Evolutionary conservation across 768 basidiomycete genomes (phyloP), one percentile per base, ranked within the genome.

Genomic region (Cystobasidium tubakii): DNA sequence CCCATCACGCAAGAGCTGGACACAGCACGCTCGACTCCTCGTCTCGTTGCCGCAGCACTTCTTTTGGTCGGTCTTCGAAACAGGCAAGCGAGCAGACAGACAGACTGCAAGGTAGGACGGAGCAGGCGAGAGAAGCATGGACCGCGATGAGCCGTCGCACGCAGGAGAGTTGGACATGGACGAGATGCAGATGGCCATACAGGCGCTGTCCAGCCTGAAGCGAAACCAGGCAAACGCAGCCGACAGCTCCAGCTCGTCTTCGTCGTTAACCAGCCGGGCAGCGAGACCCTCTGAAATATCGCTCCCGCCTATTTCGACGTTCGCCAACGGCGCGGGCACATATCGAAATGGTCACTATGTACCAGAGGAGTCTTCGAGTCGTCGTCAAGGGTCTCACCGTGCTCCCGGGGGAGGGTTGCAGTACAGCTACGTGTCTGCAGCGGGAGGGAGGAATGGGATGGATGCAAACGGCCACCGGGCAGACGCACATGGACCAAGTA

Each of bases 181-280:
- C 44, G 66, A 67, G 27, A 55, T 71, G 33, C 69, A 46, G 42
- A 71, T 71, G 27, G 69, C 69, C 2, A 71, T 71, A 29, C 46
- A 46, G 34, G 69, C 69, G 25, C 39, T 71, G 69, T 34, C 33
- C 9, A 71, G 69, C 43, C 55, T 71, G 15, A 71, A 71, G 25
- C 12, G 36, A 17, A 12, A 13, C 25, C 15, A 29, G 27, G 46
- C 50, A 31, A 36, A 3, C 54, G 33, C 46, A 25, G 34, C 25
- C 31, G 55, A 27, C 43, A 46, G 39, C 39, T 6, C 12, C 39
- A 31, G 44, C 21, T 23, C 36, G 65, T 10, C 53, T 54, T 54
- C 53, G 53, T 6, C 53, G 4, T 54, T n/a, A 4, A 54, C 57
- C 4, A 21, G 50, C 25, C 31, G 23, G 54, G 44, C 44, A 44